Base-by-base conservation (phyloP, 2,329 filamentous ascomycete genomes). In the Alternaria sp. region DNA sequence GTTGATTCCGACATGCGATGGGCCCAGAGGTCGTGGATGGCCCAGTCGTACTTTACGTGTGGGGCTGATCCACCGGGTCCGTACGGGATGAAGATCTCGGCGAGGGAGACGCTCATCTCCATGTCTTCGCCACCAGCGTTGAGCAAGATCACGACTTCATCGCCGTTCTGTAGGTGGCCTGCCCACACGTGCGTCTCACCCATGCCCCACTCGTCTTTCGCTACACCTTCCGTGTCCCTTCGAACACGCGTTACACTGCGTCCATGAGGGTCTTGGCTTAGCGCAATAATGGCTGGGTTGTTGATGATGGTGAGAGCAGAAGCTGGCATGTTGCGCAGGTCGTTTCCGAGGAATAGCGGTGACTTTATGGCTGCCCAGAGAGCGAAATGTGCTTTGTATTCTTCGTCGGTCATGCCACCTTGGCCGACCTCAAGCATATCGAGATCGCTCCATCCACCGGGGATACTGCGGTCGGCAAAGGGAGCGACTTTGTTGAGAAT, bases 331-430 rank as follows among this genome's bases (percentile, higher is more conserved):
- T 77, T 76, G 47, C 75, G 77, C 75, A 79, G 62, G 65, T 79
- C 60, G 68, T 83, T 73, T 61, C 82, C 83, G 66, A 86, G 80
- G 71, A 85, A 61, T 58, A 83, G 66, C 59, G 81, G 80, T 6
- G 75, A 78, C 61, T 82, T 82, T 57, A 84, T 65, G 61, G 79
- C 77, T 44, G 80, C 70, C 83, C 83, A 76, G 5, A 79, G 61
- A 62, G 80, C 70, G 69, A 85, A 80, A 64, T 83, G 74, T 23
- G 74, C 67, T 68, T 78, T 74, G 70, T 79, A 70, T 66, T 82
- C 74, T 58, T 72, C 69, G 23, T 75, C 73, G 2, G 69, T 71
- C 67, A 72, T 72, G 6, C 73, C 73, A 4, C 74, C 73, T 45
- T 76, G 70, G 2, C 74, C 73, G 4, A 76, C 69, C 54, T 76